A percentile compares a stretch with the other conserved stretches of the same genome.
Evolutionary conservation across 495 filamentous ascomycete genomes (phyloP).

Genomic region (Extremus antarcticus): DNA sequence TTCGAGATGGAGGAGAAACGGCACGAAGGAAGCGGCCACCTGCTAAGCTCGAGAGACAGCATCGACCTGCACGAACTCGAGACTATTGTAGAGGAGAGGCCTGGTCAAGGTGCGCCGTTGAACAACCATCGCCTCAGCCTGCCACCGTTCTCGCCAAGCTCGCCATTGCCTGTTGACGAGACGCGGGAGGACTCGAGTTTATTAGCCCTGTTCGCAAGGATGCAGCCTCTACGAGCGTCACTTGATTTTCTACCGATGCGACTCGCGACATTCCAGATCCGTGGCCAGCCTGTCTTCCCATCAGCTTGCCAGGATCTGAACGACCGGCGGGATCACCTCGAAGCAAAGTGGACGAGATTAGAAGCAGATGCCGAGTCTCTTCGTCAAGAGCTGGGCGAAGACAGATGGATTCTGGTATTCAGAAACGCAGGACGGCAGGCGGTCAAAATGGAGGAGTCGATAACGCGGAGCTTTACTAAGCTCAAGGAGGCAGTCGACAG

Average conservation of each 20-base stretch:
- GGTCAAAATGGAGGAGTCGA: slow-evolving; percentile 86
- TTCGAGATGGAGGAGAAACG: slow-evolving; percentile 96
- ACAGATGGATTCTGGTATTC: slow-evolving; percentile 91
- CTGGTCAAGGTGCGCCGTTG: slow-evolving; percentile 40
- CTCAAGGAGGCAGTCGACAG: slow-evolving; percentile 70
- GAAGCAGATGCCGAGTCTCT: slow-evolving; percentile 79
- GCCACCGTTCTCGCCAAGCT: slow-evolving; percentile 37
- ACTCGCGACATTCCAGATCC: slow-evolving; percentile 66
- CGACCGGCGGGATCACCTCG: slow-evolving; percentile 54
- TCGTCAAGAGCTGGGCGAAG: slow-evolving; percentile 80
- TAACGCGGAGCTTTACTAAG: slow-evolving; percentile 72
- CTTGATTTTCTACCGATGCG: slow-evolving; percentile 97
- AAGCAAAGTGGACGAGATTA: slow-evolving; percentile 69
- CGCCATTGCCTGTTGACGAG: slow-evolving; percentile 46
- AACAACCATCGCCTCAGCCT: slow-evolving; percentile 57
- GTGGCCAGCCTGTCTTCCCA: slow-evolving; percentile 68
- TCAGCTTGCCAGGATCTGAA: slow-evolving; percentile 84
- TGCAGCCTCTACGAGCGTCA: slow-evolving; percentile 87
- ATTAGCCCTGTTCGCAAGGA: slow-evolving; percentile 78
- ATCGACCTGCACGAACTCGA: slow-evolving; percentile 85
- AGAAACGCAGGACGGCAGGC: slow-evolving; percentile 85
- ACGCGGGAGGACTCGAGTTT: slow-evolving; percentile 63
- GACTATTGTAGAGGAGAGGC: slow-evolving; percentile 85
- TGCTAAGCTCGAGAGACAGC: slow-evolving; percentile 37
- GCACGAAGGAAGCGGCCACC: slow-evolving; percentile 50